Base-by-base conservation (phyloP, 1,139 yeast species). In the Chernovozyma aurita region DNA sequence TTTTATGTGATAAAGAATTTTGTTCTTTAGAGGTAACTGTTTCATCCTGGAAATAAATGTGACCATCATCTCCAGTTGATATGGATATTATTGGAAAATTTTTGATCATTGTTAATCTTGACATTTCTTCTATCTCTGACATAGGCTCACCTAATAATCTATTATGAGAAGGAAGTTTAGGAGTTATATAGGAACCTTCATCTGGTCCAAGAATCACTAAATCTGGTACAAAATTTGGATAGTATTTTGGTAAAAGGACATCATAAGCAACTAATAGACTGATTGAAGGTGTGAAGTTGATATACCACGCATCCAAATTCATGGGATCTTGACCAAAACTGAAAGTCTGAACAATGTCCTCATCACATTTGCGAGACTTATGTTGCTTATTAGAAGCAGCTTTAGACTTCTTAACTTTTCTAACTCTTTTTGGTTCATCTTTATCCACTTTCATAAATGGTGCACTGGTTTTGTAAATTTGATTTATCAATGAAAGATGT, bases 181-280 rank as follows among this genome's bases (percentile, higher is more conserved):
- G 42, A 5, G 54, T 49, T 34, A 48, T 43, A 7, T 47, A 42
- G 15, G 46, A 42, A 7, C 65, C 65, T 42, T 61, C 67, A 37
- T 61, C 57, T 3, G 75, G 73, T 1, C 75, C 73, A 13, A 66
- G 37, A 14, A 70, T 36, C 2, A 70, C 59, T 46, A 70, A 51
- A 43, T 70, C 75, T 1, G 68, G 61, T 3, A 47, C 41, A 38
- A 60, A 54, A 9, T 52, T 49, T 1, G 63, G 55, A 39, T 61
- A 57, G 39, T 46, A 50, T 3, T 37, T 36, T 2, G 72, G 70
- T 15, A 68, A 42, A 28, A 70, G 49, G 15, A 56, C 50, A 38
- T 64, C 64, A 24, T 63, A 43, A 2, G 62, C 69, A 21, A 64
- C 50, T 6, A 60, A 44, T 31, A 68, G 49, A 1, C 61, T 39